Evolutionary conservation across 805 yeast genomes (phyloP).

Genomic region (Sungouiozyma ichnusensis): DNA sequence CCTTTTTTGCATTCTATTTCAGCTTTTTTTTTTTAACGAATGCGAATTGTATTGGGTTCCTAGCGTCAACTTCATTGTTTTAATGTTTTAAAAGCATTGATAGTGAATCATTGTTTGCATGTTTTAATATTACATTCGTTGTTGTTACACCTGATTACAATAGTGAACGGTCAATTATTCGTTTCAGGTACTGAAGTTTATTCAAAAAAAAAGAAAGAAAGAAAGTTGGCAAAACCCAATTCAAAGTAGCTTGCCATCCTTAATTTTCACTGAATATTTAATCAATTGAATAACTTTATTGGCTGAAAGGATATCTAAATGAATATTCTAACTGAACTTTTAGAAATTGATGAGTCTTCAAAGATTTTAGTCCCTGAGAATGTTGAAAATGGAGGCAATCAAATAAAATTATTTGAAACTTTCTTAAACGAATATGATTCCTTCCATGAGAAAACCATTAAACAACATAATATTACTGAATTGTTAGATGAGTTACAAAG

Average conservation of each 20-base stretch:
- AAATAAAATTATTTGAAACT: not conserved
- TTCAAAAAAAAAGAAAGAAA: not conserved
- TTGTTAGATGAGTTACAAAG: constrained; percentile 12
- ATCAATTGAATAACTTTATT: too few species aligned
- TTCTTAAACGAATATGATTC: constrained; percentile 3
- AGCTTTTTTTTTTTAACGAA: constrained; percentile 1
- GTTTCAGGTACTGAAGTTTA: too few species aligned
- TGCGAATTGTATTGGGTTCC: not conserved
- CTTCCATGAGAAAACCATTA: constrained; percentile 5
- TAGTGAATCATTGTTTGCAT: too few species aligned
- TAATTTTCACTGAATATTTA: too few species aligned
- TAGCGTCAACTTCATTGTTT: not conserved
- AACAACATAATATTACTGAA: constrained; percentile 3
- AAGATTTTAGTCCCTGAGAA: not conserved
- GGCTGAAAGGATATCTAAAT: not conserved
- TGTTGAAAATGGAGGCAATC: not conserved
- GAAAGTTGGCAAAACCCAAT: not conserved
- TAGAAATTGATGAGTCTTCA: not conserved
- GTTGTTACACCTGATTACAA: too few species aligned
- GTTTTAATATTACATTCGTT: too few species aligned
- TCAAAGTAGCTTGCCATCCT: too few species aligned
- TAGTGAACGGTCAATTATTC: too few species aligned
- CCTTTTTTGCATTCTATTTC: constrained; percentile 29
- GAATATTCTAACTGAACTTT: not conserved
- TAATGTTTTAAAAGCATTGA: too few species aligned